Percentiles rank a stretch among this genome's conserved stretches.
These are phyloP conservation scores for Ophiosphaerella korrae DNA, from an alignment of 2,329 filamentous ascomycete genomes.

Conservation along the genomic window DNA sequence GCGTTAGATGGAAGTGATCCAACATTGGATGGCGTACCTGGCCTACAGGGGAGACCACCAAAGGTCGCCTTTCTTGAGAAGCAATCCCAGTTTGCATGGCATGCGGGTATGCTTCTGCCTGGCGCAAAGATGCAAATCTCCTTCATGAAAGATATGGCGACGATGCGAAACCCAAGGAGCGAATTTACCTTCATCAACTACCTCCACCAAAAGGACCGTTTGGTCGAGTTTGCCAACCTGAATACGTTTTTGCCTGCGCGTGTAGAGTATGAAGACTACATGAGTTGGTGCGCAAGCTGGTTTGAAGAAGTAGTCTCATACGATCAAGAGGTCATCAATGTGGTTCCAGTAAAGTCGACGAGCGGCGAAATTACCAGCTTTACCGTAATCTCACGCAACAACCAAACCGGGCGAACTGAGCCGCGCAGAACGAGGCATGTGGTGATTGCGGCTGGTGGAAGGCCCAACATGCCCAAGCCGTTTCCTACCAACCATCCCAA, in stretches of 20 bases:
- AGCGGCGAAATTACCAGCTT: constrained; percentile 67
- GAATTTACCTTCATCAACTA: constrained; percentile 97
- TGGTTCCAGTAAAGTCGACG: constrained; percentile 64
- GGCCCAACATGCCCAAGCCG: constrained; percentile 71
- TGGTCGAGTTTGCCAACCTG: constrained; percentile 90
- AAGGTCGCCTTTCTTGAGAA: constrained; percentile 88
- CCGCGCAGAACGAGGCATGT: constrained; percentile 68
- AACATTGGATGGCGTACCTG: constrained; percentile 36
- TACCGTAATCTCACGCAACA: constrained; percentile 68
- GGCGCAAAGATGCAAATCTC: constrained; percentile 97
- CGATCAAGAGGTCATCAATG: constrained; percentile 74
- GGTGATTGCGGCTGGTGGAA: constrained; percentile 70
- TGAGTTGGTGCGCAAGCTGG: constrained; percentile 85
- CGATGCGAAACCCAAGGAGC: constrained; percentile 82
- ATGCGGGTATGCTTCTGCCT: constrained; percentile 91
- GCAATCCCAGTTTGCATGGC: constrained; percentile 85
- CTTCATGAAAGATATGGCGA: constrained; percentile 95
- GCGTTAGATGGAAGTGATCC: constrained; percentile 52
- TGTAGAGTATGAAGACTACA: constrained; percentile 92
- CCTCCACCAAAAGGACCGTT: constrained; percentile 76
- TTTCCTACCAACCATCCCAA: constrained; percentile 73
- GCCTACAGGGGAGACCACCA: constrained; percentile 55
- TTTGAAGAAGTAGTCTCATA: constrained; percentile 79
- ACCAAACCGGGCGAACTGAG: constrained; percentile 60
- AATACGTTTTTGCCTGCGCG: constrained; percentile 85